Percentiles rank a stretch among this genome's conserved stretches.
These are phyloP conservation scores for Claviceps capensis DNA, from an alignment of 2,329 filamentous ascomycete species.

Conservation along the genomic window DNA sequence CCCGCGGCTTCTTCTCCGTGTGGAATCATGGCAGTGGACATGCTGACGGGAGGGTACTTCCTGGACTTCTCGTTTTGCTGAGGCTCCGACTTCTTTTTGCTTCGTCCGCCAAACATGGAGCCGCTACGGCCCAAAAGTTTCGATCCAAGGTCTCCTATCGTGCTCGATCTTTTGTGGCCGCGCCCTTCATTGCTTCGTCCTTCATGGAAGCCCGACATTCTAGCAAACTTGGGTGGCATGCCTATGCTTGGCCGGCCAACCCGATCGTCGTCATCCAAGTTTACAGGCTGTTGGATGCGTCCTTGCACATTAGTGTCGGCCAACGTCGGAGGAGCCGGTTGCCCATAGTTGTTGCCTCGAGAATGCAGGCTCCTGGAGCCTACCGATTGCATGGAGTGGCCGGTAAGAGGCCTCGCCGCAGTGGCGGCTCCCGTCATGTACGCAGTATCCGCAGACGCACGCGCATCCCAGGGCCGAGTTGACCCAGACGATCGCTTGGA, in stretches of 20 bases:
- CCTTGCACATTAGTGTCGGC: constrained; percentile 83
- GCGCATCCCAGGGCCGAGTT: constrained; percentile 19
- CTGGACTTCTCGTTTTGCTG: constrained; percentile 45
- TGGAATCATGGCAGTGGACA: constrained; percentile 54
- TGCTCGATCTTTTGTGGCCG: constrained; percentile 57
- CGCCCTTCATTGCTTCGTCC: constrained; percentile 30
- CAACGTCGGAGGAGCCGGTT: constrained; percentile 75
- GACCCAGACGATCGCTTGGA: constrained; percentile 26
- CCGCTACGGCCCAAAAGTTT: constrained; percentile 75
- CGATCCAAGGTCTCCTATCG: constrained; percentile 68
- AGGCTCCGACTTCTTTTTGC: constrained; percentile 35
- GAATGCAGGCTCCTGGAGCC: constrained; percentile 49
- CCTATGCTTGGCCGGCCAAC: constrained; percentile 49
- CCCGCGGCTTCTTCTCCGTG: constrained; percentile 36
- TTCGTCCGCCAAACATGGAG: constrained; percentile 59
- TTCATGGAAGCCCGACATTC: constrained; percentile 43
- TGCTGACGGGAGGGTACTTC: constrained; percentile 81
- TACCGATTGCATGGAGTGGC: constrained; percentile 61
- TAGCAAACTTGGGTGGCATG: constrained; percentile 44
- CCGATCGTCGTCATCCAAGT: constrained; percentile 57
- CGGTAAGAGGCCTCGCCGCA: constrained; percentile 57
- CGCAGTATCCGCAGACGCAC: constrained; percentile 25
- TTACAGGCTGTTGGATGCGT: constrained; percentile 65
- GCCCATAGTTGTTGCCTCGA: constrained; percentile 59
- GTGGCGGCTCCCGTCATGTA: constrained; percentile 30